Evolutionary conservation across 495 filamentous ascomycete species (phyloP).

Genomic region (Neurospora sp.): DNA sequence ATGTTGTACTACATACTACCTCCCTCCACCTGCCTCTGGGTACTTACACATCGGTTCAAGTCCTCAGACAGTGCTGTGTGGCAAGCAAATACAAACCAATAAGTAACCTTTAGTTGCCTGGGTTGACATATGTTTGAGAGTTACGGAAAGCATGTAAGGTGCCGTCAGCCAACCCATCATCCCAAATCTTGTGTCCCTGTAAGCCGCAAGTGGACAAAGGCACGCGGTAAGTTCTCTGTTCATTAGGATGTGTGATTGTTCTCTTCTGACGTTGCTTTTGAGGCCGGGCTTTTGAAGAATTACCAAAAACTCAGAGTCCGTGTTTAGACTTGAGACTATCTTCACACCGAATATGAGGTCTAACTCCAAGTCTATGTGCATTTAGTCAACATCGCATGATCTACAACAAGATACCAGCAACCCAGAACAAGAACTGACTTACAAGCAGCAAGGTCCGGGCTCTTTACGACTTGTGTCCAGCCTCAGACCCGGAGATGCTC

Average conservation of each 20-base stretch:
- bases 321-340: background rate
- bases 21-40: background rate
- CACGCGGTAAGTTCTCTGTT: background rate
- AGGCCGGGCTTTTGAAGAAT: background rate
- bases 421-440: background rate
- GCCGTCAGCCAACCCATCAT: background rate
- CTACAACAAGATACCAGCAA: background rate
- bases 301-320: background rate
- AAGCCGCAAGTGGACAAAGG: background rate
- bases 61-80: background rate
- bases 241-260: background rate
- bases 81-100: background rate
- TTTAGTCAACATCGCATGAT: background rate
- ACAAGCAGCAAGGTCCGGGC: background rate
- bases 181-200: background rate
- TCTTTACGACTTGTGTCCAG: background rate
- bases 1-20: background rate
- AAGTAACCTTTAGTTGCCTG: background rate
- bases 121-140: background rate
- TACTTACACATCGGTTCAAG: background rate
- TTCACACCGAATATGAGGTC: background rate
- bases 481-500: background rate
- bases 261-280: background rate
- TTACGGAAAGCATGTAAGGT: background rate
- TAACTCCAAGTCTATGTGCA: background rate